Conservation (phyloP, 202 grass and related monocot genomes). For the Cymbopogon flexuosus region DNA sequence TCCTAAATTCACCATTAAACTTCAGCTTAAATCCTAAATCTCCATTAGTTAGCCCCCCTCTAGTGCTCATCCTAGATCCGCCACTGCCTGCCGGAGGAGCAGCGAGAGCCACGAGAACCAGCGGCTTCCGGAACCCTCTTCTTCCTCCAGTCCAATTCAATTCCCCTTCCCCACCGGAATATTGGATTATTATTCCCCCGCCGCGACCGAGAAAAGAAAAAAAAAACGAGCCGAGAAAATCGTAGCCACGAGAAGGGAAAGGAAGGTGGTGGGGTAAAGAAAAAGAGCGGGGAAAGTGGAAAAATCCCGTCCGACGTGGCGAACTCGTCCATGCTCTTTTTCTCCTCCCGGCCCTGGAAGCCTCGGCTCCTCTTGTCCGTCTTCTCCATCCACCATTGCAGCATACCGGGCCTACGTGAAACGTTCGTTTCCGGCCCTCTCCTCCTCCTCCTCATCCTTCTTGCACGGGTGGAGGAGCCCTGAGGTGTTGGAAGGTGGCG, state of each 20-base stretch:
- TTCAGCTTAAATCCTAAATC: no score
- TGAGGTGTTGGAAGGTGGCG: background rate
- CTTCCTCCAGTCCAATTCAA: no score
- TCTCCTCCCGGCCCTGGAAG: conserved; percentile 24
- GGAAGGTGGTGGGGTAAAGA: background rate
- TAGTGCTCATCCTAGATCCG: no score
- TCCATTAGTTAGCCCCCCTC: no score
- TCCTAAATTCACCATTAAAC: no score
- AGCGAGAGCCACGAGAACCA: conserved; percentile 64
- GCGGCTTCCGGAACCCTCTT: conserved; percentile 34
- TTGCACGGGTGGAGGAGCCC: no score
- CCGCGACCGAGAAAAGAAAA: background rate
- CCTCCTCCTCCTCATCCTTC: background rate
- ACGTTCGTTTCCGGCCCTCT: background rate
- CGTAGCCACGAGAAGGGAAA: conserved; percentile 13
- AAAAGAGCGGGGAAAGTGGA: background rate
- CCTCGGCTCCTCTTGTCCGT: background rate
- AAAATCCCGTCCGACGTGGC: conserved; percentile 78
- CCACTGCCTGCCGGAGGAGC: conserved; percentile 18
- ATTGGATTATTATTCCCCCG: conserved; percentile 25
- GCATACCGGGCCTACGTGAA: conserved; percentile 6
- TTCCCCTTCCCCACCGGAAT: background rate
- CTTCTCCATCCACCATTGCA: background rate
- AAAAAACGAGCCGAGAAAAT: conserved; percentile 23
- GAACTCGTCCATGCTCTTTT: conserved; percentile 45